Base-by-base conservation (phyloP, 192 early-diverging fungal genomes). In the Umbelopsis ramanniana region DNA sequence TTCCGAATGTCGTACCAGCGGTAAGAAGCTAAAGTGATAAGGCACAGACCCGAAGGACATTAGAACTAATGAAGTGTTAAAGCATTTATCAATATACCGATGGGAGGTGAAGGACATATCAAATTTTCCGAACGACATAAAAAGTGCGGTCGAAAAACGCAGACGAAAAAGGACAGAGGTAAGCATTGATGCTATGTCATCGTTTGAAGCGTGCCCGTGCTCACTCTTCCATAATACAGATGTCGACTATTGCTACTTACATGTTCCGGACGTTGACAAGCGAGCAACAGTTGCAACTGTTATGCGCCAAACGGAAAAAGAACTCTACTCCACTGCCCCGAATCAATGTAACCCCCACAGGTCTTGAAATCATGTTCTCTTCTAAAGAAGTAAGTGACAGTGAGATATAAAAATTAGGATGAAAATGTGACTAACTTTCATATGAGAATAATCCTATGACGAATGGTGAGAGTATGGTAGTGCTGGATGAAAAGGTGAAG, bases 21-120 rank as follows among this genome's bases (percentile, higher is more conserved):
- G 37, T 60, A 71, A 21, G 43, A 1, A 26, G 22, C 10, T 33
- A 29, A 2, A 29, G 29, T 29, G 29, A 29, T 29, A 1, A 29
- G 29, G 29, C 3, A 3, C 29, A 29, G 29, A 29, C 29, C 3
- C 10, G 50, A 8, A 24, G 12, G 24, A 70, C 2, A 19, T 53
- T 43, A 4, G 1, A 67, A 7, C 71, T 77, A 46, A 14, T 52
- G 35, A 23, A 23, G 8, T 3, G 21, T 2, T 43, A 45, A 60
- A 79, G 73, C 72, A 85, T 70, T 68, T 88, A 6, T 77, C 78
- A 8, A 66, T 89, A 11, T 76, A 67, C 63, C 72, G 87, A 23
- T 87, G 85, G 86, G 86, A 89, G 68, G 83, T 82, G 5, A 74
- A 81, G 53, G 78, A 89, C 72, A 54, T 87, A 12, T 52, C 71